Percentiles rank a stretch among this genome's conserved stretches.
These are phyloP conservation scores for Nakazawaea anatomiae DNA, from an alignment of 805 yeast genomes.

Conservation along the genomic window DNA sequence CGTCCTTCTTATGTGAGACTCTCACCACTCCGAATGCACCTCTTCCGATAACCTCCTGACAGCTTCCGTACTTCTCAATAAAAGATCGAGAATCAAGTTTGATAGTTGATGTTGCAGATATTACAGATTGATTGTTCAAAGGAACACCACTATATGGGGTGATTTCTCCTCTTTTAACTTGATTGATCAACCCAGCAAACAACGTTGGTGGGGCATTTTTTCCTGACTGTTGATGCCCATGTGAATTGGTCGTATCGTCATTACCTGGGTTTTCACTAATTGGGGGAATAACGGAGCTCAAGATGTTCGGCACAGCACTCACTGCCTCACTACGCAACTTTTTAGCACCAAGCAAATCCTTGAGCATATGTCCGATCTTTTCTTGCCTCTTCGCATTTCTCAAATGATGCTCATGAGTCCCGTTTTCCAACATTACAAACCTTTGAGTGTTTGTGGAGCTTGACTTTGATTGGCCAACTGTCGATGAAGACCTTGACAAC, in stretches of 20 bases:
- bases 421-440: conserved; percentile 56
- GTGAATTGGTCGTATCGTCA: background rate
- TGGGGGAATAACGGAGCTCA: conserved; percentile 8
- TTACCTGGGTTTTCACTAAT: conserved; percentile 4
- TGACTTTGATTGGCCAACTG: conserved; percentile 8
- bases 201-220: conserved; percentile 57
- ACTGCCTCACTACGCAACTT: conserved; percentile 66
- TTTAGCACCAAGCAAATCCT: conserved; percentile 70
- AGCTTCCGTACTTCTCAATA: conserved; percentile 85
- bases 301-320: conserved; percentile 37
- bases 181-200: conserved; percentile 60
- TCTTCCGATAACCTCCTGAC: conserved; percentile 90
- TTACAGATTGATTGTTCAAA: conserved; percentile 7
- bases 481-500: conserved; percentile 16
- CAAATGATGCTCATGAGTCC: conserved; percentile 75
- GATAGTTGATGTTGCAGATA: conserved; percentile 11
- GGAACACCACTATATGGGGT: conserved; percentile 20
- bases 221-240: conserved; percentile 14
- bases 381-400: conserved; percentile 75
- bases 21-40: conserved; percentile 95
- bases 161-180: conserved; percentile 35
- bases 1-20: conserved; percentile 65
- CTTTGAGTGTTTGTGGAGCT: conserved; percentile 28
- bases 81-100: conserved; percentile 48
- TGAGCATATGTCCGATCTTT: conserved; percentile 66